Conservation (phyloP, 805 yeast species). For the Suhomyces xylopsoci region DNA sequence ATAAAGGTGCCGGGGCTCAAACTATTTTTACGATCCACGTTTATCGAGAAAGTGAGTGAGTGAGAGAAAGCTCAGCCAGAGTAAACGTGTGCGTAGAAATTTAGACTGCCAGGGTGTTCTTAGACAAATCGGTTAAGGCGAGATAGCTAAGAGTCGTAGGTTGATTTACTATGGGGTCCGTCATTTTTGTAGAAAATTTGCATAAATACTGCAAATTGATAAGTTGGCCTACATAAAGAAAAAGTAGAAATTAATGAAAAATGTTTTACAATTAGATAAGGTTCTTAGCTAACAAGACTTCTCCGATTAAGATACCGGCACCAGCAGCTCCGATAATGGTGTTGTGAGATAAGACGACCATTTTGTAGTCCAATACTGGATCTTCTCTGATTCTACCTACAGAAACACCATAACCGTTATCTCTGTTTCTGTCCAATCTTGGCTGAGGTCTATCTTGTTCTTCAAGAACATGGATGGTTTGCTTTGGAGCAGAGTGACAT, state of each 20-base stretch:
- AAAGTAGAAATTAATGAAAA: background rate
- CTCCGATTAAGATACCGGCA: conserved; percentile 94
- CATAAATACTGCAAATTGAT: background rate
- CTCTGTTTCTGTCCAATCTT: conserved; percentile 93
- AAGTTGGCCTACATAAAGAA: background rate
- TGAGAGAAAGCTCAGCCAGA: background rate
- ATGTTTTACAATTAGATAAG: conserved; percentile 49
- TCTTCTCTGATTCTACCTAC: conserved; percentile 95
- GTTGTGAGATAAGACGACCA: conserved; percentile 97
- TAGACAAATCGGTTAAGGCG: background rate
- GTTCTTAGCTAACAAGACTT: conserved; percentile 73
- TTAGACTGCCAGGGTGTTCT: background rate
- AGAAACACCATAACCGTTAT: conserved; percentile 87
- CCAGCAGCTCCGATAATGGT: conserved; percentile 99
- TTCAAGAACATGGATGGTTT: conserved; percentile 88
- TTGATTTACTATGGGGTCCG: background rate
- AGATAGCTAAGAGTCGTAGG: background rate
- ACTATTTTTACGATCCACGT: background rate
- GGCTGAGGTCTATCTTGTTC: conserved; percentile 96
- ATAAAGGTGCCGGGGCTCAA: background rate
- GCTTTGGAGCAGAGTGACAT: conserved; percentile 91
- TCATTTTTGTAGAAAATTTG: background rate
- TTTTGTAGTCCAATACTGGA: conserved; percentile 88
- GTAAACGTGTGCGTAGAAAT: background rate
- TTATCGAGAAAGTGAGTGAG: background rate